Evolutionary conservation across 345 rosid species (phyloP).

Genomic region (Euclidium syriacum): DNA sequence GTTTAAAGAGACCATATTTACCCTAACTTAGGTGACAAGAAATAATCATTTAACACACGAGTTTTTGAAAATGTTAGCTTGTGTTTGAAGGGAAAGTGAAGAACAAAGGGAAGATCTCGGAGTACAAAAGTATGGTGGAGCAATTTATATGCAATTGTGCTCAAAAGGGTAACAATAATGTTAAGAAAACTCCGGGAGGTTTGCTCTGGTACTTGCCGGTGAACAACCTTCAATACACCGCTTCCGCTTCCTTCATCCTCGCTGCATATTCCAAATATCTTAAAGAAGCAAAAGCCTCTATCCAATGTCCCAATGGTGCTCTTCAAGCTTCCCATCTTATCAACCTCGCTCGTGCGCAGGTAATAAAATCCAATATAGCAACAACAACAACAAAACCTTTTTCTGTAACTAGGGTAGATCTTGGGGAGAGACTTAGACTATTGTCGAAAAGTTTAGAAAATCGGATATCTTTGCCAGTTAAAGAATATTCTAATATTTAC

Average conservation of each 20-base stretch:
- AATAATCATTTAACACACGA: too few species aligned
- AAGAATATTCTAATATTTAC: too few species aligned
- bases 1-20: background rate
- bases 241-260: constrained; percentile 42
- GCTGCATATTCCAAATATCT: constrained; percentile 41
- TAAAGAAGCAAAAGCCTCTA: constrained; percentile 25
- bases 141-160: constrained; percentile 80
- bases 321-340: constrained; percentile 34
- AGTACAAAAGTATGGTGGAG: constrained; percentile 85
- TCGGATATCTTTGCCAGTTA: too few species aligned
- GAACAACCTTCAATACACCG: constrained; percentile 49
- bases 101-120: constrained; percentile 35
- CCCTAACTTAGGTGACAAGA: background rate
- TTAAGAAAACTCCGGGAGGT: constrained; percentile 47
- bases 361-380: too few species aligned
- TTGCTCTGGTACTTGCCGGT: constrained; percentile 50
- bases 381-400: too few species aligned
- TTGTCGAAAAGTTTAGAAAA: too few species aligned
- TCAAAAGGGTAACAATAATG: constrained; percentile 60
- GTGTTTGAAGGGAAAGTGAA: constrained; percentile 45
- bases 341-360: constrained; percentile 23
- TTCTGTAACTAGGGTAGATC: too few species aligned
- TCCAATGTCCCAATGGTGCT: constrained; percentile 35
- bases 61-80: constrained; percentile 40
- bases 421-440: too few species aligned